Percentiles rank a stretch among this genome's conserved stretches.
Evolutionary conservation across 2,329 filamentous ascomycete species (phyloP).

Genomic region (Cladosporium colombiae): DNA sequence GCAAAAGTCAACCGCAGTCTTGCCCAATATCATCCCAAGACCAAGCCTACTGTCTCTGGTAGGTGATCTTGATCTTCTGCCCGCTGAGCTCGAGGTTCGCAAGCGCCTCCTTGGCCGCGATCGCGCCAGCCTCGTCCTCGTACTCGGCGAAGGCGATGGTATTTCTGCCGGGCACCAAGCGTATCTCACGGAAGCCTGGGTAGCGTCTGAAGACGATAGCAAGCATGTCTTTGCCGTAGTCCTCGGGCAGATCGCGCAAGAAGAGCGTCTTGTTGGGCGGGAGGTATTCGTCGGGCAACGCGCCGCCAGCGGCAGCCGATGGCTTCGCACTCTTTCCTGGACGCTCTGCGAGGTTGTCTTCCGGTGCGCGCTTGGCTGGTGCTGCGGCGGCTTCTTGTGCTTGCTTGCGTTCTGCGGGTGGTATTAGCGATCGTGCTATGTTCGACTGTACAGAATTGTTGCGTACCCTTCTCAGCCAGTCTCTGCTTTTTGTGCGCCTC

Average conservation of each 20-base stretch:
- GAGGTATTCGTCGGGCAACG: slow-evolving; percentile 95
- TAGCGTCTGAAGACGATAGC: slow-evolving; percentile 82
- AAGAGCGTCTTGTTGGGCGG: slow-evolving; percentile 97
- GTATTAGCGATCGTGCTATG: background rate
- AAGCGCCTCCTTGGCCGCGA: slow-evolving; percentile 90
- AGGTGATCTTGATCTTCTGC: slow-evolving; percentile 89
- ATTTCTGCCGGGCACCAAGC: slow-evolving; percentile 79
- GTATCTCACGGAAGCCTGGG: slow-evolving; percentile 91
- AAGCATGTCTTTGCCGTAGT: slow-evolving; percentile 78
- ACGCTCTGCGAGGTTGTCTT: slow-evolving; percentile 56
- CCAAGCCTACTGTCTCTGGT: slow-evolving; percentile 50
- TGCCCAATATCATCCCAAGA: background rate
- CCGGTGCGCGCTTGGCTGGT: slow-evolving; percentile 52
- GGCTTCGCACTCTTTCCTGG: slow-evolving; percentile 71
- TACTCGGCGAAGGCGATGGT: slow-evolving; percentile 98
- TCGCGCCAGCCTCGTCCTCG: slow-evolving; percentile 83
- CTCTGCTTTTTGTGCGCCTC: slow-evolving; percentile 83
- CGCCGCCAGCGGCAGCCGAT: slow-evolving; percentile 65
- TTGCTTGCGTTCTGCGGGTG: slow-evolving; percentile 68
- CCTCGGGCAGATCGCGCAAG: slow-evolving; percentile 86
- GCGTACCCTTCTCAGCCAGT: slow-evolving; percentile 79
- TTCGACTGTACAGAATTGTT: background rate
- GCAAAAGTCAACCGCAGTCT: too few relatives aligned
- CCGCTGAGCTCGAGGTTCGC: slow-evolving; percentile 79
- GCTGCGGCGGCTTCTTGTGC: slow-evolving; percentile 69